Conservation (phyloP, 805 yeast genomes). For the fission yeast (Schizosaccharomyces pombe) region DNA sequence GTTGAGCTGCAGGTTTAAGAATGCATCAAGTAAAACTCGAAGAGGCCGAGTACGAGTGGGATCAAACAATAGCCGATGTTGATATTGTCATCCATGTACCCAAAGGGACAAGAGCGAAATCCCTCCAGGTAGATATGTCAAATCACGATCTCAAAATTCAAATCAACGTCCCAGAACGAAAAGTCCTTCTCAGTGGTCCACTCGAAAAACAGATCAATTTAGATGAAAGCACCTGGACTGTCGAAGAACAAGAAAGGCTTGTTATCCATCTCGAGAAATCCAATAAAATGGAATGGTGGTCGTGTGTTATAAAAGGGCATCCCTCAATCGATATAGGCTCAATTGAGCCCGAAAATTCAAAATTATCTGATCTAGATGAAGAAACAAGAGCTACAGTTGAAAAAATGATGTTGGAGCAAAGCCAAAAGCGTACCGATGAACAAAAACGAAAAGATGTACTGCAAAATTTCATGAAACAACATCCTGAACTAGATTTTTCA, state of each 20-base stretch:
- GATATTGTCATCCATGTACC: constrained; percentile 17
- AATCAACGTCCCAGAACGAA: constrained; percentile 9
- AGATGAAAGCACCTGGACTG: constrained; percentile 21
- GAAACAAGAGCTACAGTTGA: constrained; percentile 23
- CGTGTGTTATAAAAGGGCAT: constrained; percentile 20
- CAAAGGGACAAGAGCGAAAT: constrained; percentile 17
- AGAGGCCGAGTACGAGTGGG: constrained; percentile 14
- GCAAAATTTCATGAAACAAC: constrained; percentile 20
- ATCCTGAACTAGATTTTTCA: constrained; percentile 22
- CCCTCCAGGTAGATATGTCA: constrained; percentile 14
- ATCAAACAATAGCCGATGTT: constrained; percentile 23
- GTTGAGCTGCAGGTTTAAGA: background rate
- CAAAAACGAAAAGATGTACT: constrained; percentile 17
- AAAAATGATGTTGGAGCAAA: constrained; percentile 26
- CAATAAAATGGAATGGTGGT: constrained; percentile 24
- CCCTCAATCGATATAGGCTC: constrained; percentile 21
- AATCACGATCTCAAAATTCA: constrained; percentile 12
- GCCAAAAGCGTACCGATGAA: constrained; percentile 19
- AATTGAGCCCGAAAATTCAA: constrained; percentile 21
- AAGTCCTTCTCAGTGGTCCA: constrained; percentile 14
- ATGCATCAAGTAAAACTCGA: background rate
- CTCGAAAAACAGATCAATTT: constrained; percentile 15
- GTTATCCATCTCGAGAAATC: constrained; percentile 18
- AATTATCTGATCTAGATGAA: constrained; percentile 20
- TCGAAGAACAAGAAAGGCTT: constrained; percentile 19